Percentiles rank a stretch among this genome's conserved stretches.
Conservation (phyloP, 495 filamentous ascomycete species). For the Xylaria longipes region DNA sequence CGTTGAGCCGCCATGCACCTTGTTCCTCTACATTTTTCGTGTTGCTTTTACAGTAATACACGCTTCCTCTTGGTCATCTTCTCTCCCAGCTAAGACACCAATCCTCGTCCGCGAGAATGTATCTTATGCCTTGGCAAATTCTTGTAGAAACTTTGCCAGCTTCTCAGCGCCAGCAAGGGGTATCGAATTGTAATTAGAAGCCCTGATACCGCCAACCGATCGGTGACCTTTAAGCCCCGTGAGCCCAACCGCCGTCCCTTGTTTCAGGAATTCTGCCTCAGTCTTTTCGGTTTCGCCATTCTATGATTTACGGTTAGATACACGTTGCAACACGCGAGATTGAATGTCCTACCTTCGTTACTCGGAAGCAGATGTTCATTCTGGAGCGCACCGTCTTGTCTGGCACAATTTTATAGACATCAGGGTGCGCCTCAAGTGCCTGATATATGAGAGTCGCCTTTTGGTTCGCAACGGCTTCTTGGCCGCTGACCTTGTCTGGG, state of each 20-base stretch:
- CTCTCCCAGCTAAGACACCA: background rate
- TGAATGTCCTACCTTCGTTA: conserved; percentile 36
- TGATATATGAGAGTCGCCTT: conserved; percentile 75
- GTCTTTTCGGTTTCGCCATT: conserved; percentile 50
- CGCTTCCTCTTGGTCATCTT: background rate
- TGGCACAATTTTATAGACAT: conserved; percentile 66
- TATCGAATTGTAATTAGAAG: conserved; percentile 70
- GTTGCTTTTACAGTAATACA: background rate
- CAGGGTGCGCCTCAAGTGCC: conserved; percentile 66
- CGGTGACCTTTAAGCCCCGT: conserved; percentile 76
- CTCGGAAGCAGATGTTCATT: conserved; percentile 89
- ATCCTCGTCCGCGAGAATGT: background rate
- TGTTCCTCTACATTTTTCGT: background rate
- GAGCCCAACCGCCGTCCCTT: conserved; percentile 64
- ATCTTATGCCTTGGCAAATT: conserved; percentile 54
- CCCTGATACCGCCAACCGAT: conserved; percentile 68
- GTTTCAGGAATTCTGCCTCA: conserved; percentile 68
- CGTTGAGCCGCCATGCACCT: conserved; percentile 16
- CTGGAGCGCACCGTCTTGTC: conserved; percentile 69
- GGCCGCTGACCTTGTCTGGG: conserved; percentile 63
- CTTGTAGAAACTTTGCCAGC: conserved; percentile 62
- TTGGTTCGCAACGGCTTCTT: conserved; percentile 63
- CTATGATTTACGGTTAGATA: background rate
- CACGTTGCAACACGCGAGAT: background rate
- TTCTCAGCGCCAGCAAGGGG: conserved; percentile 63